Percentiles rank a stretch among this genome's conserved stretches.
Evolutionary conservation across 2,329 filamentous ascomycete species (phyloP).

Genomic region (Leptographium radiaticola): DNA sequence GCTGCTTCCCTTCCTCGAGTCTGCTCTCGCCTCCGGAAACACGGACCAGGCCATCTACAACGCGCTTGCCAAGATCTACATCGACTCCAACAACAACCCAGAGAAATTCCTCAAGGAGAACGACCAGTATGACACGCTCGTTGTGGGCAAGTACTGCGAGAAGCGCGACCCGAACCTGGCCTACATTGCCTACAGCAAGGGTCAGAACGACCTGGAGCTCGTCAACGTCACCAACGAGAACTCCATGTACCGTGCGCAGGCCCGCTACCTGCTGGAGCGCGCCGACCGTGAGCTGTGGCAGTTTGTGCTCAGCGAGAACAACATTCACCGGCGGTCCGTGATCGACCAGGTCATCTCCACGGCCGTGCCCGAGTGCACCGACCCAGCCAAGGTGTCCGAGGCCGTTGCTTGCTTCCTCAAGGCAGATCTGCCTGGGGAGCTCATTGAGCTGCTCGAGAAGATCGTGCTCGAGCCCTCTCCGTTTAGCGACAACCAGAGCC

Average conservation of each 20-base stretch:
- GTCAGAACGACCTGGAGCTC: slow-evolving; percentile 91
- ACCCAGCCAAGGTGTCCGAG: slow-evolving; percentile 88
- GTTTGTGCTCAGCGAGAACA: slow-evolving; percentile 91
- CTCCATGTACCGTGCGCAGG: slow-evolving; percentile 98
- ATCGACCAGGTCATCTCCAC: slow-evolving; percentile 95
- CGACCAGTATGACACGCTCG: slow-evolving; percentile 84
- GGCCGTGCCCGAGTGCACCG: slow-evolving; percentile 81
- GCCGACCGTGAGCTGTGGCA: slow-evolving; percentile 84
- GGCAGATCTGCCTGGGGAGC: slow-evolving; percentile 79
- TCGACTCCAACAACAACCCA: slow-evolving; percentile 95
- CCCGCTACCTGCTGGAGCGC: slow-evolving; percentile 83
- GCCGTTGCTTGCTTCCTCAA: slow-evolving; percentile 88
- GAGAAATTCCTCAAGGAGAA: slow-evolving; percentile 98
- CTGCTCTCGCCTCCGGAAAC: slow-evolving; percentile 77
- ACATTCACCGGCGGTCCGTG: slow-evolving; percentile 83
- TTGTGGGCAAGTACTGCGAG: slow-evolving; percentile 95
- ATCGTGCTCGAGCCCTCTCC: slow-evolving; percentile 98
- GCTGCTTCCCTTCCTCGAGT: slow-evolving; percentile 88
- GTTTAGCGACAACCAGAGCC: slow-evolving; percentile 92
- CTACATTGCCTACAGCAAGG: slow-evolving; percentile 91
- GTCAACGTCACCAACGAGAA: slow-evolving; percentile 99
- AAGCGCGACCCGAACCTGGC: slow-evolving; percentile 95
- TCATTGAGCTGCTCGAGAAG: slow-evolving; percentile 97
- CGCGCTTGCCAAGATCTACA: slow-evolving; percentile 97
- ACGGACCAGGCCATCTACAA: slow-evolving; percentile 96